These are phyloP conservation scores for Epichloe bromicola DNA, from an alignment of 2,329 filamentous ascomycete genomes.

Conservation along the genomic window DNA sequence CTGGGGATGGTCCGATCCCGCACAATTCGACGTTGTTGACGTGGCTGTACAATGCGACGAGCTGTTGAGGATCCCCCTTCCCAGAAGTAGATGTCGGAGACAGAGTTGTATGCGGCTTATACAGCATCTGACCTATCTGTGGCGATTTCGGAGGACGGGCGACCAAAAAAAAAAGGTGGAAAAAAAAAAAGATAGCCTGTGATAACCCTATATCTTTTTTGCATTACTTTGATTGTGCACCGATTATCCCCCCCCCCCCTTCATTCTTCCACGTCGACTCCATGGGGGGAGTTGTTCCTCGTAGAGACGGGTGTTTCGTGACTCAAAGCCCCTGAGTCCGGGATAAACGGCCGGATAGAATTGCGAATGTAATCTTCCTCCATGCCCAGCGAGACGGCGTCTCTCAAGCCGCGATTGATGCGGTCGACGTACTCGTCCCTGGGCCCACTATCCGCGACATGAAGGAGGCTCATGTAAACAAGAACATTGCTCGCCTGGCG, in stretches of 20 bases:
- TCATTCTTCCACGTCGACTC: neutral
- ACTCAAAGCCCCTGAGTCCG: constrained; percentile 8
- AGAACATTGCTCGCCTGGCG: constrained; percentile 18
- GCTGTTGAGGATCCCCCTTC: neutral
- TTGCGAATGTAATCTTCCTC: constrained; percentile 23
- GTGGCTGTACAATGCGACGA: constrained; percentile 14
- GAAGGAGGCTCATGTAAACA: constrained; percentile 25
- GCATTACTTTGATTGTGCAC: neutral
- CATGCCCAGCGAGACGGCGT: constrained; percentile 23
- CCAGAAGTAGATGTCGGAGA: no score
- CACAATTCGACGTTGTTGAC: constrained; percentile 20
- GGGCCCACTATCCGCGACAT: constrained; percentile 21
- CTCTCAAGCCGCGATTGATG: constrained; percentile 24
- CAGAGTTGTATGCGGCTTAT: no score
- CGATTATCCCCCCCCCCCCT: neutral
- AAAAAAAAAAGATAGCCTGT: no score
- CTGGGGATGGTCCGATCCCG: constrained; percentile 14
- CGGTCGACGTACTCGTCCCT: constrained; percentile 27
- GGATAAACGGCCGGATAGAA: constrained; percentile 24
- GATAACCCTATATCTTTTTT: no score
- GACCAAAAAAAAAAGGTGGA: no score
- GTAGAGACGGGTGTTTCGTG: neutral
- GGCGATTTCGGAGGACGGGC: no score
- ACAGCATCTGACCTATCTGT: no score
- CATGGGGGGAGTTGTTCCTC: neutral